phyloP scores from a whole-genome alignment of 148 eudicot species.

The Fagopyrum tataricum region DNA sequence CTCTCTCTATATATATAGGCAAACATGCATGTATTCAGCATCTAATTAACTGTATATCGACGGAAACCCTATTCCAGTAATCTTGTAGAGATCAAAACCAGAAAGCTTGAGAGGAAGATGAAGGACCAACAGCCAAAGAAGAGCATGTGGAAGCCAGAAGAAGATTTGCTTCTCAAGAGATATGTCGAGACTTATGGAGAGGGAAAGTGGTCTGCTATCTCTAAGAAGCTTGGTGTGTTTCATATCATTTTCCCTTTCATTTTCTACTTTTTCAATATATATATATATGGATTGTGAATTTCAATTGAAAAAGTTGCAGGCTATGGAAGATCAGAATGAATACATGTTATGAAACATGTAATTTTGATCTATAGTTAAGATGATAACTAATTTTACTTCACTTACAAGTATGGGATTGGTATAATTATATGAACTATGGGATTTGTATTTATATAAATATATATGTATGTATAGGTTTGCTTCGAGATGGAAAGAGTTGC shows the following conservation, averaged over 20 bases:
- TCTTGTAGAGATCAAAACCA: background rate
- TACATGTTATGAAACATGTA: no score
- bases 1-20: no score
- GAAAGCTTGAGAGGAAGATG: conserved; percentile 12
- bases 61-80: background rate
- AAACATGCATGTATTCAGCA: background rate
- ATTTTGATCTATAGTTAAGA: no score
- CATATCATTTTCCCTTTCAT: background rate
- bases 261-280: no score
- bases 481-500: conserved; percentile 30
- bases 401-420: no score
- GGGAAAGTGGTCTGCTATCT: conserved; percentile 27
- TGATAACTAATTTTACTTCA: no score
- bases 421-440: no score
- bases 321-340: no score
- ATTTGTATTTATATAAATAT: no score
- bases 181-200: conserved; percentile 30
- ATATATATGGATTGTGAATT: no score
- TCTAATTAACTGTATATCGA: background rate
- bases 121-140: conserved; percentile 18
- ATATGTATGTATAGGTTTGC: conserved; percentile 14
- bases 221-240: conserved; percentile 24
- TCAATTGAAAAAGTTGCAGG: no score
- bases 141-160: conserved; percentile 35
- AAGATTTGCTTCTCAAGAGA: conserved; percentile 26